Conservation (phyloP, 2,329 filamentous ascomycete species). For the Beauveria asiatica region DNA sequence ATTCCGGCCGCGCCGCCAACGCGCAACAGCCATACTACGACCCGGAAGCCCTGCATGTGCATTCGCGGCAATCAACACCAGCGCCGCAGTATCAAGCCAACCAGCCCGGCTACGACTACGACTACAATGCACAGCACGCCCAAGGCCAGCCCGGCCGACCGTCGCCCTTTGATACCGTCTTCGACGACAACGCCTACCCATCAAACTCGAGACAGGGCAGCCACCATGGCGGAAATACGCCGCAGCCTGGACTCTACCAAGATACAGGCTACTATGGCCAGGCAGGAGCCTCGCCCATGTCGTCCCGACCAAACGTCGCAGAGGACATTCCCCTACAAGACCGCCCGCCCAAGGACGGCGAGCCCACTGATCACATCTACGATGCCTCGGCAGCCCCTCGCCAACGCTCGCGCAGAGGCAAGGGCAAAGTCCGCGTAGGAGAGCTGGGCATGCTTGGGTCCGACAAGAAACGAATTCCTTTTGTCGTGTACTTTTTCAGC, state of each 20-base stretch:
- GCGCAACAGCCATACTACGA: slow-evolving; percentile 33
- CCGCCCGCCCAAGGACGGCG: slow-evolving; percentile 33
- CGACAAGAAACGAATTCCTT: slow-evolving; percentile 54
- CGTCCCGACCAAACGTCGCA: slow-evolving; percentile 28
- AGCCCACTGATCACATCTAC: slow-evolving; percentile 52
- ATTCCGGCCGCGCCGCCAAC: neutral
- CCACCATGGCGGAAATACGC: slow-evolving; percentile 30
- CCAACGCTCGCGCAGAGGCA: slow-evolving; percentile 25
- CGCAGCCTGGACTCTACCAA: slow-evolving; percentile 32
- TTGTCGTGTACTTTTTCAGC: slow-evolving; percentile 75
- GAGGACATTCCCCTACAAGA: slow-evolving; percentile 53
- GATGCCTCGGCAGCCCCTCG: slow-evolving; percentile 33
- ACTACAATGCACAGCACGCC: slow-evolving; percentile 2
- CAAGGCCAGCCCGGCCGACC: slow-evolving; percentile 16
- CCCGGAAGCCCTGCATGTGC: slow-evolving; percentile 28
- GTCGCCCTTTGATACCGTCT: slow-evolving; percentile 57
- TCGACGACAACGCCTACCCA: slow-evolving; percentile 60
- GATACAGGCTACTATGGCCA: slow-evolving; percentile 52
- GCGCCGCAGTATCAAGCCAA: slow-evolving; percentile 27
- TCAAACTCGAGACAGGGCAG: slow-evolving; percentile 33
- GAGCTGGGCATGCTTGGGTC: slow-evolving; percentile 52
- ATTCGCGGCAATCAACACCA: slow-evolving; percentile 32
- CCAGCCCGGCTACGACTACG: slow-evolving; percentile 5
- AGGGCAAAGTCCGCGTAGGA: slow-evolving; percentile 44
- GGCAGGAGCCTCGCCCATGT: slow-evolving; percentile 24